A percentile compares a stretch with the other conserved stretches of the same genome.
Conservation (phyloP, 2,329 filamentous ascomycete species). For the Bertia moriformis region DNA sequence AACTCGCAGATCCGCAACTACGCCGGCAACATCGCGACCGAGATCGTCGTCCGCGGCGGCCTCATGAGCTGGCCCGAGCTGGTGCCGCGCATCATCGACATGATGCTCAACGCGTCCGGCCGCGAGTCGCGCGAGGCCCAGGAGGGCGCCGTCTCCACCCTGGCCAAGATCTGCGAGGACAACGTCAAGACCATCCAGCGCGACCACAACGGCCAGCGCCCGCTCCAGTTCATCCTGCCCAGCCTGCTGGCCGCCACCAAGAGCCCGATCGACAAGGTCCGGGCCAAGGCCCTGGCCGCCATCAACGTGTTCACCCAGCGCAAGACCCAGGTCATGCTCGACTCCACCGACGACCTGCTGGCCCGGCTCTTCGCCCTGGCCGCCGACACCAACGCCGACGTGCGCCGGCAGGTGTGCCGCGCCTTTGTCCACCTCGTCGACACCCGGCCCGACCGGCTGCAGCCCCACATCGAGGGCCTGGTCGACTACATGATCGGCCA, state of each 20-base stretch:
- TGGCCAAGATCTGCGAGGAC: conserved; percentile 94
- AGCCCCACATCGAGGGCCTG: conserved; percentile 72
- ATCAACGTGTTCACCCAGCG: conserved; percentile 86
- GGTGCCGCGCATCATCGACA: conserved; percentile 64
- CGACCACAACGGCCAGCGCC: conserved; percentile 76
- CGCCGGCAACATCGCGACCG: conserved; percentile 85
- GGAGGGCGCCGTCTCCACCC: conserved; percentile 82
- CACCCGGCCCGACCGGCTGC: conserved; percentile 74
- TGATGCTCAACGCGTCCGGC: conserved; percentile 61
- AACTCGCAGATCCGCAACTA: conserved; percentile 74
- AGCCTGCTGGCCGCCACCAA: conserved; percentile 79
- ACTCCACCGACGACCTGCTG: conserved; percentile 68
- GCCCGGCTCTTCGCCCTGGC: conserved; percentile 72
- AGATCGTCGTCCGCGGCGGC: conserved; percentile 72
- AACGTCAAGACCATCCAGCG: conserved; percentile 75
- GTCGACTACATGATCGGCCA: conserved; percentile 89
- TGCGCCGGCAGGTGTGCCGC: conserved; percentile 83
- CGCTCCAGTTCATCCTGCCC: conserved; percentile 75
- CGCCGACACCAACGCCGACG: conserved; percentile 62
- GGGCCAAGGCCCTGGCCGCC: conserved; percentile 63
- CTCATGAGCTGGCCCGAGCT: conserved; percentile 84
- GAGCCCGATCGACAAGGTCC: conserved; percentile 62
- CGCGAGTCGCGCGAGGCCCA: conserved; percentile 59
- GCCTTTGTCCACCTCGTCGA: conserved; percentile 87
- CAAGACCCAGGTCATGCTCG: conserved; percentile 68